These are phyloP conservation scores for Jatropha podagrica DNA, from an alignment of 441 rosid species.

Conservation along the genomic window DNA sequence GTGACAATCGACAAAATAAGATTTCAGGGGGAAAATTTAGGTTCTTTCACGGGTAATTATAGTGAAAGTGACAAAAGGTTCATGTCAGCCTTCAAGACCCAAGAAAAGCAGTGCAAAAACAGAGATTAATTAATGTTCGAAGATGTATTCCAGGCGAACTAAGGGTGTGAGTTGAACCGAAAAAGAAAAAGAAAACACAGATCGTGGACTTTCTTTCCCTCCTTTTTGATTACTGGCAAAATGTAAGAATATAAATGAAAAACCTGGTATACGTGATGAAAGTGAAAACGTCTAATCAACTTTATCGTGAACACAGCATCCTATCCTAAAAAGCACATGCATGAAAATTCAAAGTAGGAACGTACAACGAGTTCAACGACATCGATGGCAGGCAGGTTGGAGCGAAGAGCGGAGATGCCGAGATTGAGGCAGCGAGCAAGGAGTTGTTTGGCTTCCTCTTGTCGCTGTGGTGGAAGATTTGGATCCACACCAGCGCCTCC, in stretches of 20 bases:
- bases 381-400: constrained; percentile 74
- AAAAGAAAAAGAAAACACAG: no score
- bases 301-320: no score
- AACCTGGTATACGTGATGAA: not conserved
- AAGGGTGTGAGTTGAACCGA: not conserved
- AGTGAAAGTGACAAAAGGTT: no score
- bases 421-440: constrained; percentile 82
- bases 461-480: constrained; percentile 71
- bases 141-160: not conserved
- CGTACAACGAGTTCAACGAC: constrained; percentile 93
- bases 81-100: no score
- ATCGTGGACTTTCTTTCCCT: no score
- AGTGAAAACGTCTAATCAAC: not conserved
- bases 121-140: not conserved
- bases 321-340: no score
- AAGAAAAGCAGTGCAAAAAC: no score
- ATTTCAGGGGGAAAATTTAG: not conserved
- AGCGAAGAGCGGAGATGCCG: constrained; percentile 80
- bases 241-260: not conserved
- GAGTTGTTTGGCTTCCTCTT: constrained; percentile 80
- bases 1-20: not conserved
- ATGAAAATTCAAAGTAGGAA: not conserved
- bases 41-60: no score
- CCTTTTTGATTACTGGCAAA: not conserved
- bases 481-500: constrained; percentile 99